A percentile compares a stretch with the other conserved stretches of the same genome.
Evolutionary conservation across 371 early-diverging fungal genomes (phyloP).

Genomic region (Synchytrium microbalum): DNA sequence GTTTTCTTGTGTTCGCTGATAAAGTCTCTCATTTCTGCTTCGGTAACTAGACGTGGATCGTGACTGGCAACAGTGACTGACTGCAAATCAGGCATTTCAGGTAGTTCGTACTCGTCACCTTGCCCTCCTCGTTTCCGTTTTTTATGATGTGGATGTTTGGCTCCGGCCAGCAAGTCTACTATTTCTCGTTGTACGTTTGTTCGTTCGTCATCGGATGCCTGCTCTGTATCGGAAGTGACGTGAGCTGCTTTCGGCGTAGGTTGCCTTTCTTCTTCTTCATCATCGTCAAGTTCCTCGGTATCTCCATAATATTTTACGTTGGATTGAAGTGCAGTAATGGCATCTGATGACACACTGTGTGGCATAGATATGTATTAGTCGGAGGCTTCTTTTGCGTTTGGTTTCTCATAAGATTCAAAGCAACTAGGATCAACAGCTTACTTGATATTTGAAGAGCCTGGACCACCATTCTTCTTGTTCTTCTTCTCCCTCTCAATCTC

Average conservation of each 20-base stretch:
- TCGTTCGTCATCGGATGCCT: background rate
- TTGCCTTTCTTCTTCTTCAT: background rate
- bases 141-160: background rate
- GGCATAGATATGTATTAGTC: too few species aligned
- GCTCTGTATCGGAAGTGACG: background rate
- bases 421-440: constrained; percentile 11
- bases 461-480: constrained; percentile 10
- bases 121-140: background rate
- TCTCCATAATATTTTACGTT: background rate
- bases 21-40: constrained; percentile 52
- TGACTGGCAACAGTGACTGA: background rate
- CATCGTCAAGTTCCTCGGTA: background rate
- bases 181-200: background rate
- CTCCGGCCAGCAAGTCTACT: background rate
- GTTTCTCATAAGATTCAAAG: too few species aligned
- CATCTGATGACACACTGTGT: background rate
- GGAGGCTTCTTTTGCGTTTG: too few species aligned
- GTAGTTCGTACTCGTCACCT: constrained; percentile 4
- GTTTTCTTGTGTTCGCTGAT: constrained; percentile 38
- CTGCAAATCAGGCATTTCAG: background rate
- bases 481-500: constrained; percentile 31
- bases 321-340: background rate
- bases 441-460: background rate
- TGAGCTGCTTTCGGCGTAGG: constrained; percentile 1
- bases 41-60: constrained; percentile 61